These are phyloP conservation scores for Bryopsis sp. DNA, from an alignment of 139 green algal species.

Conservation along the genomic window DNA sequence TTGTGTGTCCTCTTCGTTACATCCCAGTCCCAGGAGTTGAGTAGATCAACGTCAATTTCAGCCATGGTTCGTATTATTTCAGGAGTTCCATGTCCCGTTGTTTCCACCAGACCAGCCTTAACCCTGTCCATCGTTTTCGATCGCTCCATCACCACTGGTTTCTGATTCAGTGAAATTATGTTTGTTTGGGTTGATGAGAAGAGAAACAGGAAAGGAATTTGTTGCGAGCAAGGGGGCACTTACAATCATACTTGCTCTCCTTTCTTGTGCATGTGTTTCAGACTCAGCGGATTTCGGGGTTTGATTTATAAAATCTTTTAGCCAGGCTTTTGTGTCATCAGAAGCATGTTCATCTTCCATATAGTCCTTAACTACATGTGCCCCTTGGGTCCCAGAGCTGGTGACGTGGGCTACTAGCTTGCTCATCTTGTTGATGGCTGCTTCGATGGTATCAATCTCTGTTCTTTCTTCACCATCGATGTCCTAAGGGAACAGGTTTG, in stretches of 20 bases:
- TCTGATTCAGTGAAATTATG: too few species aligned
- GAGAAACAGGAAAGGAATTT: too few species aligned
- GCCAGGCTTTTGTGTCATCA: conserved; percentile 39
- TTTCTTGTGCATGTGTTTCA: conserved; percentile 13
- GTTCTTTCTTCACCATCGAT: conserved; percentile 6
- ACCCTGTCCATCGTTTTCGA: too few species aligned
- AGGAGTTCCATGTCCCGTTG: too few species aligned
- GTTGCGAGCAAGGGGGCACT: too few species aligned
- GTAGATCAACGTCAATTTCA: conserved; percentile 15
- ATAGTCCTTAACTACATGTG: conserved; percentile 19
- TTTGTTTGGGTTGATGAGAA: too few species aligned
- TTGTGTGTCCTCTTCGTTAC: conserved; percentile 19
- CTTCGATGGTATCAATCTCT: conserved; percentile 30
- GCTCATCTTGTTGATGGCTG: conserved; percentile 44
- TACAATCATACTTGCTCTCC: too few species aligned
- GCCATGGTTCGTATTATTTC: conserved; percentile 16
- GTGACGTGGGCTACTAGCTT: conserved; percentile 39
- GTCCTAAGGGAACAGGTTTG: background rate
- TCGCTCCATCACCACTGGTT: too few species aligned
- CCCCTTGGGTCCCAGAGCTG: conserved; percentile 19
- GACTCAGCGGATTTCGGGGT: background rate
- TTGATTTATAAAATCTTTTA: conserved; percentile 30
- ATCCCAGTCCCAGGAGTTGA: conserved; percentile 43
- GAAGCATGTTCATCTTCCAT: conserved; percentile 26
- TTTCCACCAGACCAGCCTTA: too few species aligned